phyloP scores from a whole-genome alignment of 1,284 basidiomycete species.

The Peniophora sp. region DNA sequence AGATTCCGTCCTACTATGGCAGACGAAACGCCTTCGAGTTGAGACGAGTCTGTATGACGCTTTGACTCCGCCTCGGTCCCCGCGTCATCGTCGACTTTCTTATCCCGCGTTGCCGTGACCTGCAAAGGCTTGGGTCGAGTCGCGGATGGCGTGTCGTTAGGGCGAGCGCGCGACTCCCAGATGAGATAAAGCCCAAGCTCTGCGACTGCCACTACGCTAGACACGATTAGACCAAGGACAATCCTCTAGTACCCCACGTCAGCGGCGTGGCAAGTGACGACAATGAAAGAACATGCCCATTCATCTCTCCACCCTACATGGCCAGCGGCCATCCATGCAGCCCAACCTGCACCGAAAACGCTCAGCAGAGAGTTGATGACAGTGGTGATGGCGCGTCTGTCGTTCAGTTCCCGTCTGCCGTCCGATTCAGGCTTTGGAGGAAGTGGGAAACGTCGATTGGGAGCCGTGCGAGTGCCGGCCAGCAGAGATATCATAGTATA shows the following conservation, averaged over 20 bases:
- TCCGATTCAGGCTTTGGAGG: conserved; percentile 34
- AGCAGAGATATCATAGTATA: conserved; percentile 70
- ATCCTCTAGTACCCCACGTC: conserved; percentile 37
- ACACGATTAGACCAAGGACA: conserved; percentile 50
- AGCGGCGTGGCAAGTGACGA: neutral
- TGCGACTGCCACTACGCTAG: conserved; percentile 54
- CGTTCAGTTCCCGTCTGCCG: conserved; percentile 35
- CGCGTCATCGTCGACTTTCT: too few species aligned
- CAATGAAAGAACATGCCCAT: conserved; percentile 43
- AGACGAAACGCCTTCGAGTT: too few species aligned
- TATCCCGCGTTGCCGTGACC: too few species aligned
- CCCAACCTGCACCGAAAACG: conserved; percentile 54
- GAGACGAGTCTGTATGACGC: too few species aligned
- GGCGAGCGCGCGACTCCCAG: conserved; percentile 45
- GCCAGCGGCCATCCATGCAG: conserved; percentile 65
- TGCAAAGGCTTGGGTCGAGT: too few species aligned
- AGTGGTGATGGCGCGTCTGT: conserved; percentile 58
- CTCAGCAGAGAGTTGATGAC: conserved; percentile 67
- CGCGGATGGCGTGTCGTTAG: conserved; percentile 10
- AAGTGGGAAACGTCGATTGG: conserved; percentile 50
- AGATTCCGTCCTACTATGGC: too few species aligned
- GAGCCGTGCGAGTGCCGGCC: conserved; percentile 66
- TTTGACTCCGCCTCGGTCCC: too few species aligned
- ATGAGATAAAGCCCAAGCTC: conserved; percentile 66
- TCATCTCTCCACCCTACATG: conserved; percentile 57